phyloP scores from a whole-genome alignment of 2,329 filamentous ascomycete species.

The Hypoxylon sp. region DNA sequence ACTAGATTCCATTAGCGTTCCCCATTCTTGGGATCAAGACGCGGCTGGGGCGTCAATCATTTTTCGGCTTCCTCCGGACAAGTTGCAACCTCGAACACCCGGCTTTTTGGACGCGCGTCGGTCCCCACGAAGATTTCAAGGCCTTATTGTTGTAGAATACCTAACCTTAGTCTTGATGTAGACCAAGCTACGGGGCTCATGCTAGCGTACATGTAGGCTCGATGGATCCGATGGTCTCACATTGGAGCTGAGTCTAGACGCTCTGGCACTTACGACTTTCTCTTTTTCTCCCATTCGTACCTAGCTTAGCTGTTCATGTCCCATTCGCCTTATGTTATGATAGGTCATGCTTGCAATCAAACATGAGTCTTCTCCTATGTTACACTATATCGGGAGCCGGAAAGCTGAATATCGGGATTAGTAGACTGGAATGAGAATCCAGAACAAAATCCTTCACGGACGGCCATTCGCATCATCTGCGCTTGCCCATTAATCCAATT shows the following conservation, averaged over 20 bases:
- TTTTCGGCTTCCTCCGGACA: slow-evolving; percentile 44
- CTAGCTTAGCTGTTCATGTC: slow-evolving; percentile 2
- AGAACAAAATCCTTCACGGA: slow-evolving; percentile 23
- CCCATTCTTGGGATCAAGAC: slow-evolving; percentile 35
- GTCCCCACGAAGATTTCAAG: slow-evolving; percentile 16
- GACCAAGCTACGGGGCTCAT: slow-evolving; percentile 6
- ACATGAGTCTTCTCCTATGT: slow-evolving; percentile 30
- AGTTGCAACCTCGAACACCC: slow-evolving; percentile 17
- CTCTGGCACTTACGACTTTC: too few relatives aligned
- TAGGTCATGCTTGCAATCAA: slow-evolving; percentile 24
- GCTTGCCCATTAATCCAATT: too few relatives aligned
- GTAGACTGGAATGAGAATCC: slow-evolving; percentile 7
- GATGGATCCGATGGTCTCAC: too few relatives aligned
- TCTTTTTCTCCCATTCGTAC: slow-evolving; percentile 4
- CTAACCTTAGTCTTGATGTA: too few relatives aligned
- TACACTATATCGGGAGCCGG: slow-evolving; percentile 31
- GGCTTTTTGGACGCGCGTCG: slow-evolving; percentile 25
- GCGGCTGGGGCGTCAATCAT: slow-evolving; percentile 34
- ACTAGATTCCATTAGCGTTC: slow-evolving; percentile 32
- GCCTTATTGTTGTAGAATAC: too few relatives aligned
- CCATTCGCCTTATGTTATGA: slow-evolving; percentile 11
- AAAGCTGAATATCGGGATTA: slow-evolving; percentile 15
- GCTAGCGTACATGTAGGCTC: too few relatives aligned
- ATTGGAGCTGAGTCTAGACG: too few relatives aligned
- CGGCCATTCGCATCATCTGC: slow-evolving; percentile 41